These are phyloP conservation scores for Naumovozyma dairenensis DNA, from an alignment of 805 yeast species.

Conservation along the genomic window DNA sequence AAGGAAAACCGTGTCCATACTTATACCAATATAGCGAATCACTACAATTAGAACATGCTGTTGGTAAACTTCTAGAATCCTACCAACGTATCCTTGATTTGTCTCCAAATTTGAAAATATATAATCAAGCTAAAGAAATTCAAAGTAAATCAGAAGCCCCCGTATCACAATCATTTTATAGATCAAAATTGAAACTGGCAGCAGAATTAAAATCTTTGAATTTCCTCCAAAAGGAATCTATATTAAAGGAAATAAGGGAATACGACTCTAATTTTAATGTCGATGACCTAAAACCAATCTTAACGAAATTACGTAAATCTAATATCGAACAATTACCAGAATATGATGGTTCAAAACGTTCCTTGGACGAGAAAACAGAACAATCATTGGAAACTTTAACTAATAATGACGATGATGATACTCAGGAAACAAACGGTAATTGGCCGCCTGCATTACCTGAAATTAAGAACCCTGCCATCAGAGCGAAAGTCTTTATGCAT, in stretches of 20 bases:
- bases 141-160: conserved; percentile 30
- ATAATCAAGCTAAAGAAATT: conserved; percentile 30
- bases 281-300: conserved; percentile 11
- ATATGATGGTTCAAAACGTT: conserved; percentile 1
- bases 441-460: conserved; percentile 66
- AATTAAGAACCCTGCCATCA: conserved; percentile 48
- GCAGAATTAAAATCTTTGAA: conserved; percentile 48
- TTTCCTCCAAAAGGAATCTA: conserved; percentile 35
- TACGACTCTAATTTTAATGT: conserved; percentile 27
- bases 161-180: conserved; percentile 40
- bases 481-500: conserved; percentile 71
- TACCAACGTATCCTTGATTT: conserved; percentile 40
- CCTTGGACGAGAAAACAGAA: background rate
- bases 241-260: conserved; percentile 46
- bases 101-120: conserved; percentile 44
- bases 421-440: conserved; percentile 5
- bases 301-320: conserved; percentile 10
- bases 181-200: conserved; percentile 50
- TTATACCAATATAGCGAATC: conserved; percentile 18
- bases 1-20: background rate
- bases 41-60: conserved; percentile 42
- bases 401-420: conserved; percentile 13
- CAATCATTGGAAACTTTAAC: no score
- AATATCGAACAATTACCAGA: conserved; percentile 15
- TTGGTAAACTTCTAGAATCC: conserved; percentile 42